Conservation (phyloP, 495 filamentous ascomycete genomes). For the Niebla homalea region DNA sequence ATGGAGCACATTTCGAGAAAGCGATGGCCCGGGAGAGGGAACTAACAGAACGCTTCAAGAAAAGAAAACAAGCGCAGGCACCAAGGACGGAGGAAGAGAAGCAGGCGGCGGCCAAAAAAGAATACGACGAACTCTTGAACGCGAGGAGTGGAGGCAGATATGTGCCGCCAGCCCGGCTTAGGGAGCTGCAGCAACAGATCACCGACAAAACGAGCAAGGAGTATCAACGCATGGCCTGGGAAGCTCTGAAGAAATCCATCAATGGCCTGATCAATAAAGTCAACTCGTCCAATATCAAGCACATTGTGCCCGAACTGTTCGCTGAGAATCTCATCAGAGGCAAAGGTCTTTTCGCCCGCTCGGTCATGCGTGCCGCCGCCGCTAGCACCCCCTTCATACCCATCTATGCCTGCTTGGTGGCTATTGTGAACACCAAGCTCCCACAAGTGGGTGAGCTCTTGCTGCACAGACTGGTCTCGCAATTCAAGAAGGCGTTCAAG, state of each 20-base stretch:
- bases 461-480: slow-evolving; percentile 70
- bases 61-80: slow-evolving; percentile 38
- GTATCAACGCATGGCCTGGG: slow-evolving; percentile 99
- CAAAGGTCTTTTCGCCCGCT: slow-evolving; percentile 81
- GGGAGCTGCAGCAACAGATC: slow-evolving; percentile 88
- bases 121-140: slow-evolving; percentile 79
- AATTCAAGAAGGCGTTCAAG: slow-evolving; percentile 92
- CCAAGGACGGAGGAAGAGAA: slow-evolving; percentile 72
- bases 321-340: slow-evolving; percentile 86
- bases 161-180: slow-evolving; percentile 80
- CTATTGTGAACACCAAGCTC: slow-evolving; percentile 95
- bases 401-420: slow-evolving; percentile 86
- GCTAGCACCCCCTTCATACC: slow-evolving; percentile 93
- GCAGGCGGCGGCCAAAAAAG: slow-evolving; percentile 66
- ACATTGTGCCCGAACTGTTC: slow-evolving; percentile 91
- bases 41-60: slow-evolving; percentile 44
- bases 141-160: slow-evolving; percentile 92
- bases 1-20: background rate
- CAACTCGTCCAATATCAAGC: slow-evolving; percentile 94
- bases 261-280: slow-evolving; percentile 98
- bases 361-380: slow-evolving; percentile 94
- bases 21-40: slow-evolving; percentile 39
- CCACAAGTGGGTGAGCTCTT: slow-evolving; percentile 88
- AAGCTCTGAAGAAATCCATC: slow-evolving; percentile 96
- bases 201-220: slow-evolving; percentile 93